Evolutionary conservation across 257 asterid species (phyloP).

Genomic region (Rauvolfia tetraphylla): DNA sequence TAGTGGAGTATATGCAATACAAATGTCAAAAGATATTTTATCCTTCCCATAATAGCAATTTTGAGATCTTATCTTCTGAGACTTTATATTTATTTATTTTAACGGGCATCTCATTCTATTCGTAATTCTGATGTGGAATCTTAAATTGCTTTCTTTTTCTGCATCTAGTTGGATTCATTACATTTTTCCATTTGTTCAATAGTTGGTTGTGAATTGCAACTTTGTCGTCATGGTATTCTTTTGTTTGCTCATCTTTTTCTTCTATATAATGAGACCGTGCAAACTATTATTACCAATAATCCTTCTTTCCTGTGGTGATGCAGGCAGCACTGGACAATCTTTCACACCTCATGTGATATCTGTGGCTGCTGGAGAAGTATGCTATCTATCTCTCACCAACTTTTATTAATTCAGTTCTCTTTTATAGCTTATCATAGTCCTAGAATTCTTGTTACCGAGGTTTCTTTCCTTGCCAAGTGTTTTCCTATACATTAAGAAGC

Average conservation of each 20-base stretch:
- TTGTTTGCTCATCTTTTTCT: neutral
- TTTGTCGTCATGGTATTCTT: neutral
- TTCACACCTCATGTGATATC: slow-evolving; percentile 47
- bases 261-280: neutral
- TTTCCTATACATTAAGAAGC: neutral
- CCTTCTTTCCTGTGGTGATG: slow-evolving; percentile 19
- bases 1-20: neutral
- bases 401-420: neutral
- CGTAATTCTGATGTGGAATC: neutral
- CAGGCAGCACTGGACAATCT: slow-evolving; percentile 51
- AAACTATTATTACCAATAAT: neutral
- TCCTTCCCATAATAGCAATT: neutral
- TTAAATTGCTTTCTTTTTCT: neutral
- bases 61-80: neutral
- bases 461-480: neutral
- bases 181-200: neutral
- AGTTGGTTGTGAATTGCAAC: neutral
- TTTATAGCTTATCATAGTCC: neutral
- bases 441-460: neutral
- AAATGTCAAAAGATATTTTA: neutral
- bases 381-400: slow-evolving; percentile 15
- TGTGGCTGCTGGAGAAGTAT: slow-evolving; percentile 63
- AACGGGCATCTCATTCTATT: neutral
- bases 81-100: neutral
- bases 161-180: neutral